Base-by-base conservation (phyloP, 306 rosid genomes). In the Dalbergia cultrata region DNA sequence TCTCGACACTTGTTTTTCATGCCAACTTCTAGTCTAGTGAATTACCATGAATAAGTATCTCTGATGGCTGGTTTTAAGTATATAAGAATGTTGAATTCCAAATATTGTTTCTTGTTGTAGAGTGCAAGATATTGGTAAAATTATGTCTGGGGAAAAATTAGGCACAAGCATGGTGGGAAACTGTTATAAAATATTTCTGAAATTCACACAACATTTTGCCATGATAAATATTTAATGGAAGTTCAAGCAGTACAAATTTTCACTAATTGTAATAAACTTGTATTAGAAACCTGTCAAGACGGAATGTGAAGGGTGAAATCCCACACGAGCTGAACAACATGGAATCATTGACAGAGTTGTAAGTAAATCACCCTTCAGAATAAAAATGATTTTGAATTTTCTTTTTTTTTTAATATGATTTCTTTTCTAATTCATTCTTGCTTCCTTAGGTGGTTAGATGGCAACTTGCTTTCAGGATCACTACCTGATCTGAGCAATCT, bases 401-500 rank as follows among this genome's bases (percentile, higher is more conserved):
- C 41, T 50, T 14, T 54, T 31, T 39, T 5, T 18, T 70, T 50
- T 41, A 11, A 41, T 43, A 19, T 70, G 9, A 47, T 61, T 80
- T 73, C 71, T 80, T 60, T 64, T 33, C 67, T 72, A 75, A 74
- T 21, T 13, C 77, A 6, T 72, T 60, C 56, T 61, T 52, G 17
- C 70, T 84, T 77, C 69, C 78, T 78, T 86, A 93, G 99, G 90
- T 89, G 98, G 99, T 82, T 95, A 84, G 91, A 83, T 75, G 89
- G 90, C 34, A 95, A 95, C 84, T 80, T 84, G 78, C 89, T 95
- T 50, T 85, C 87, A 19, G 99, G 98, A 67, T 80, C 82, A 63
- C 88, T 95, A 57, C 98, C 99, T 65, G 99, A 93, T 91, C 79
- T 93, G 80, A 89, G 91, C 81, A 91, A 85, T 87, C 99, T 95